Evolutionary conservation across 768 basidiomycete species (phyloP).

Genomic region (Termitomyces sp.): DNA sequence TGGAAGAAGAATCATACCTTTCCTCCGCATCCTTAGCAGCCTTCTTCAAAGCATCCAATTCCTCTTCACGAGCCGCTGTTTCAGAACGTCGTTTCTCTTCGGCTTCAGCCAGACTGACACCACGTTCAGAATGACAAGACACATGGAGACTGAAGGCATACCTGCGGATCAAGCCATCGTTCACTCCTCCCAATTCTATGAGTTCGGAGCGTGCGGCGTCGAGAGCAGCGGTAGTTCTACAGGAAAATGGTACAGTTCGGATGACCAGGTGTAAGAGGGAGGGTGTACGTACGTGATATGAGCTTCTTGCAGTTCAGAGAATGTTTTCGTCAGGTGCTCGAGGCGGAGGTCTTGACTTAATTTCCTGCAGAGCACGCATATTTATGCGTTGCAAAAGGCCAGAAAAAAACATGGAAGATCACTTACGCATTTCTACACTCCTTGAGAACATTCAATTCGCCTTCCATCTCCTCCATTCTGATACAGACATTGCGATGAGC

Average conservation of each 20-base stretch:
- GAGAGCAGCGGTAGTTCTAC: background rate
- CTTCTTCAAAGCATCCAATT: background rate
- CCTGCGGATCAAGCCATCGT: conserved; percentile 1
- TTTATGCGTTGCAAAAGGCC: background rate
- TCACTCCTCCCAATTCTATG: background rate
- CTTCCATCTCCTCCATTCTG: background rate
- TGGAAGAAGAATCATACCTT: background rate
- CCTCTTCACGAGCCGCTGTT: background rate
- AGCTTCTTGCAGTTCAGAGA: background rate
- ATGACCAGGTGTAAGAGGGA: background rate
- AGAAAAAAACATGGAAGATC: background rate
- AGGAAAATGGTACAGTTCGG: background rate
- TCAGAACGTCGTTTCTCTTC: background rate
- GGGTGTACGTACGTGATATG: background rate
- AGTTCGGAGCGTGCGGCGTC: background rate
- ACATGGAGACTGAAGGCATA: background rate
- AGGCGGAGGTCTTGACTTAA: background rate
- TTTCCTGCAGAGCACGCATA: background rate
- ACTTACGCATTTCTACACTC: background rate
- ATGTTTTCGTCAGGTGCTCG: background rate
- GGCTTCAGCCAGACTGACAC: background rate
- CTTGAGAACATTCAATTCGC: background rate
- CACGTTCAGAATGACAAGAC: background rate
- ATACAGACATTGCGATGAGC: background rate
- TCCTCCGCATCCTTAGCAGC: background rate